phyloP scores from a whole-genome alignment of 768 basidiomycete genomes.

The Leccinum longicurvipes region DNA sequence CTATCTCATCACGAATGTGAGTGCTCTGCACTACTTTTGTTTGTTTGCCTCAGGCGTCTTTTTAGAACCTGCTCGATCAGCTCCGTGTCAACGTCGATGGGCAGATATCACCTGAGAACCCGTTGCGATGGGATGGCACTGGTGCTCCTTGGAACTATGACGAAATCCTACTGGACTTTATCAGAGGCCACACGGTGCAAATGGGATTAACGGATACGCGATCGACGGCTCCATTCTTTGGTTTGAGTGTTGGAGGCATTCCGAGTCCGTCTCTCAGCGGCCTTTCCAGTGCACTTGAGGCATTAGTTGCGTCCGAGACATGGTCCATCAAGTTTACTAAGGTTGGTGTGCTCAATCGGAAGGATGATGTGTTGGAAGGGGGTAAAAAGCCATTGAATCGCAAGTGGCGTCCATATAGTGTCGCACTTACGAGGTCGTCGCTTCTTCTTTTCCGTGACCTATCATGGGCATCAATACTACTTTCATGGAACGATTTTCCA shows the following conservation, averaged over 20 bases:
- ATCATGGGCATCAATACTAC: conserved; percentile 48
- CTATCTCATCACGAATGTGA: conserved; percentile 79
- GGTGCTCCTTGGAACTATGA: conserved; percentile 64
- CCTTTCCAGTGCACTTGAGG: conserved; percentile 26
- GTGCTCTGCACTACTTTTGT: conserved; percentile 16
- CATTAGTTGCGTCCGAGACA: conserved; percentile 29
- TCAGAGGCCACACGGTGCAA: conserved; percentile 55
- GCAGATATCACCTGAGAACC: conserved; percentile 56
- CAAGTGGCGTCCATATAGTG: conserved; percentile 88
- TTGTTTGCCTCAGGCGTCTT: conserved; percentile 7
- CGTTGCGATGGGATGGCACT: conserved; percentile 67
- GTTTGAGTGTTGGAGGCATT: conserved; percentile 37
- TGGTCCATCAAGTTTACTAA: conserved; percentile 71
- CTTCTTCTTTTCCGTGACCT: conserved; percentile 85
- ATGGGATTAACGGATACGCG: conserved; percentile 46
- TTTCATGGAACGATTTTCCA: conserved; percentile 39
- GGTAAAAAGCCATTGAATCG: conserved; percentile 72
- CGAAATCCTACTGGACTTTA: conserved; percentile 62
- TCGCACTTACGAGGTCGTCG: conserved; percentile 86
- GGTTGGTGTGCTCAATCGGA: conserved; percentile 75
- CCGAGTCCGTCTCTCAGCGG: conserved; percentile 28
- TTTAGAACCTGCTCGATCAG: conserved; percentile 61
- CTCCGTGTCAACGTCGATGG: conserved; percentile 65
- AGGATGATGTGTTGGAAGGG: conserved; percentile 73
- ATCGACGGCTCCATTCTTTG: conserved; percentile 39